Conservation (phyloP, 306 rosid species). For the Clitoria ternatea region DNA sequence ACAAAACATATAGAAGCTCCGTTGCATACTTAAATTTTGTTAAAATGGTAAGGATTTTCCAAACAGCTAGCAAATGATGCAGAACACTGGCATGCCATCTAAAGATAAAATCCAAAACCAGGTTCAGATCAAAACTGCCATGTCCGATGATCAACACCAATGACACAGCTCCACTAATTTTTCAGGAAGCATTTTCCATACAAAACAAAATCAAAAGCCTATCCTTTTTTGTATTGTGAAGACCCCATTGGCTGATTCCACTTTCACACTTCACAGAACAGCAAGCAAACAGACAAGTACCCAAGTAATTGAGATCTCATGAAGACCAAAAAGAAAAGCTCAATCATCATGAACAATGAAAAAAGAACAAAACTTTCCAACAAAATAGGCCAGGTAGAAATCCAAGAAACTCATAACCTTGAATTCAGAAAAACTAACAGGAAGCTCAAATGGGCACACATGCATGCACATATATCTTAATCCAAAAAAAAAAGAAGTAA, state of each 20-base stretch:
- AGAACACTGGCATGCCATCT: not conserved
- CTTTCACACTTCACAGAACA: conserved; percentile 29
- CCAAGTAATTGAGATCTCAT: conserved; percentile 25
- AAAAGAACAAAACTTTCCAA: conserved; percentile 19
- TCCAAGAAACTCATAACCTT: conserved; percentile 11
- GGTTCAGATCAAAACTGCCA: conserved; percentile 9
- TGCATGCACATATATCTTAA: conserved; percentile 49
- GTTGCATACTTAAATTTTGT: not conserved
- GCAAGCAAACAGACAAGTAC: conserved; percentile 28
- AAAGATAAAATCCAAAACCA: conserved; percentile 17
- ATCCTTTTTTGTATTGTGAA: not conserved
- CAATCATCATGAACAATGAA: not conserved
- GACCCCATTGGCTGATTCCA: conserved; percentile 15
- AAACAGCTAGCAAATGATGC: conserved; percentile 17
- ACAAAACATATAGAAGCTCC: not conserved
- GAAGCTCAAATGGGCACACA: conserved; percentile 23
- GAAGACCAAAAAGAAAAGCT: conserved; percentile 10
- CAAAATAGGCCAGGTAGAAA: not conserved
- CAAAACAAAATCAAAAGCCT: not conserved
- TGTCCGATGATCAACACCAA: not conserved
- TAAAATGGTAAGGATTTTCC: not conserved
- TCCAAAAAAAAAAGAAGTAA: not conserved
- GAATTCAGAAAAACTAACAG: conserved; percentile 19
- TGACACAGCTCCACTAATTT: not conserved
- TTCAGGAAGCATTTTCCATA: conserved; percentile 1